phyloP scores from a whole-genome alignment of 2,329 filamentous ascomycete species.

The Parastagonospora nodorum region DNA sequence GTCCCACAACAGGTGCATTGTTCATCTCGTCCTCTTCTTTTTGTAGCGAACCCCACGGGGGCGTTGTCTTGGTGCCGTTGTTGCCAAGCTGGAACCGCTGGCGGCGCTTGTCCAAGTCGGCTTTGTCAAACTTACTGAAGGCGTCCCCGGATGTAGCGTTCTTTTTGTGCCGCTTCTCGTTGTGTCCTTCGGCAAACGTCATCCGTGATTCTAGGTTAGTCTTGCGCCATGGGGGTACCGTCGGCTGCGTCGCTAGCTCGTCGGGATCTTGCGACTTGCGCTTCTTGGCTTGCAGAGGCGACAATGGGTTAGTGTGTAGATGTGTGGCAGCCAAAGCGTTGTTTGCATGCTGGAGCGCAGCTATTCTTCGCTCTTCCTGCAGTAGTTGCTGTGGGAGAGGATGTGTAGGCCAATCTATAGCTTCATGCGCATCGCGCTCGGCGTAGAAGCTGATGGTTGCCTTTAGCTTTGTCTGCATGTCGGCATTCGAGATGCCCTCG shows the following conservation, averaged over 20 bases:
- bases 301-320: conserved; percentile 37
- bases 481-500: conserved; percentile 54
- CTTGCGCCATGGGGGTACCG: conserved; percentile 73
- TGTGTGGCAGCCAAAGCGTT: conserved; percentile 18
- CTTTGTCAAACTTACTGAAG: conserved; percentile 88
- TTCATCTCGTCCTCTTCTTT: conserved; percentile 56
- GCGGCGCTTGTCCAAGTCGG: conserved; percentile 83
- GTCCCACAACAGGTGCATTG: conserved; percentile 78
- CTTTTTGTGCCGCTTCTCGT: conserved; percentile 55
- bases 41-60: conserved; percentile 52
- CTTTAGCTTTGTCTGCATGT: conserved; percentile 86
- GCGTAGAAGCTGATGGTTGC: conserved; percentile 82
- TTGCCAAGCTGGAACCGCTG: conserved; percentile 75
- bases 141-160: conserved; percentile 54
- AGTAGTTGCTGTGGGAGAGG: conserved; percentile 86
- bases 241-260: conserved; percentile 52
- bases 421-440: conserved; percentile 71
- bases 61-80: conserved; percentile 60
- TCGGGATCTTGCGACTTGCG: conserved; percentile 74
- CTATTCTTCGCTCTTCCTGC: conserved; percentile 60
- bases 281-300: conserved; percentile 70
- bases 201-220: conserved; percentile 77
- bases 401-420: conserved; percentile 80
- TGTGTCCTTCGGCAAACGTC: conserved; percentile 60
- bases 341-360: conserved; percentile 35